Evolutionary conservation across 2,329 filamentous ascomycete species (phyloP).

Genomic region (Trichophyton verrucosum): DNA sequence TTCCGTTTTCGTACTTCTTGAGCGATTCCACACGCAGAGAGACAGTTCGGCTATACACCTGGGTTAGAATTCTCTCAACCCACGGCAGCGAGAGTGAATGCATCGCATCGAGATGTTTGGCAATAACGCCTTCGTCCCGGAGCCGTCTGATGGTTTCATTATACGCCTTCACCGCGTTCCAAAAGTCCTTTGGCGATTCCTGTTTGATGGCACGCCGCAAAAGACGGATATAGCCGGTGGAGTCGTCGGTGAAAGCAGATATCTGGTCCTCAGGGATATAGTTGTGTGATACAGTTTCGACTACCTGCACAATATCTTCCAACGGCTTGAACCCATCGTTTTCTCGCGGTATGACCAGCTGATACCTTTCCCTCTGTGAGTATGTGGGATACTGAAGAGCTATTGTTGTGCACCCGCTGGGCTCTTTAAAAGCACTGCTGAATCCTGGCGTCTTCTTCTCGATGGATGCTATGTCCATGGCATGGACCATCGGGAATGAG

Average conservation of each 20-base stretch:
- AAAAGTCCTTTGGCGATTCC: conserved; percentile 59
- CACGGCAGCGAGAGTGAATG: conserved; percentile 59
- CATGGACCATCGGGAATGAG: conserved; percentile 37
- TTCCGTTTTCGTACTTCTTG: conserved; percentile 74
- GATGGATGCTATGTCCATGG: conserved; percentile 34
- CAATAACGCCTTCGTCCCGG: conserved; percentile 58
- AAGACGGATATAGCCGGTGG: conserved; percentile 61
- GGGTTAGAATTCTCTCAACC: conserved; percentile 67
- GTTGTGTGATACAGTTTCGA: conserved; percentile 57
- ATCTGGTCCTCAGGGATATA: conserved; percentile 64
- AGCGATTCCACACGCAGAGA: conserved; percentile 77
- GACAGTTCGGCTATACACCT: conserved; percentile 86
- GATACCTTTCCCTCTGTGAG: conserved; percentile 58
- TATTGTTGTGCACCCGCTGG: conserved; percentile 39
- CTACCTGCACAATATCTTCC: conserved; percentile 58
- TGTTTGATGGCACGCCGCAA: conserved; percentile 62
- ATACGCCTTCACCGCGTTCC: conserved; percentile 60
- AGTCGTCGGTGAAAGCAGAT: conserved; percentile 56
- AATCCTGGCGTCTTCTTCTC: conserved; percentile 36
- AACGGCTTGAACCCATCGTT: conserved; percentile 57
- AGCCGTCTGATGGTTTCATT: conserved; percentile 57
- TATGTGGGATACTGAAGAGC: conserved; percentile 75
- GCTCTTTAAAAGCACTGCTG: conserved; percentile 38
- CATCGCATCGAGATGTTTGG: conserved; percentile 55
- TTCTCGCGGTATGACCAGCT: conserved; percentile 66